These are phyloP conservation scores for Fraxinus ornus DNA, from an alignment of 305 asterid species.

Conservation along the genomic window DNA sequence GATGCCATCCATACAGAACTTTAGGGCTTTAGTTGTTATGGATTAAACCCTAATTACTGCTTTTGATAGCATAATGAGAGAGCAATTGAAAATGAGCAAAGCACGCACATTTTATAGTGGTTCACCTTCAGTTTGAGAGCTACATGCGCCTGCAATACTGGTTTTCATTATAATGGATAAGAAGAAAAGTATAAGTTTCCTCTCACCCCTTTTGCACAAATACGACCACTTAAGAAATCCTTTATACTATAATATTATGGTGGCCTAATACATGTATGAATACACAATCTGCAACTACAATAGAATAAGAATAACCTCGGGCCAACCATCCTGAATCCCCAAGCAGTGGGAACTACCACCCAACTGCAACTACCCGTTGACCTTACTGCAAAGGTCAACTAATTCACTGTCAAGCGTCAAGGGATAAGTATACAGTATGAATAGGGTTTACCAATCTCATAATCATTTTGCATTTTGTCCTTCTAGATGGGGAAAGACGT, in stretches of 20 bases:
- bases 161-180: neutral
- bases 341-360: neutral
- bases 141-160: neutral
- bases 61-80: neutral
- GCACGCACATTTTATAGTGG: neutral
- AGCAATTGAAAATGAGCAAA: neutral
- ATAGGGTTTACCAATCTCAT: slow-evolving; percentile 3
- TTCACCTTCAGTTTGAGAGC: neutral
- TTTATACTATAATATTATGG: neutral
- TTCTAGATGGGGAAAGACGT: slow-evolving; percentile 89
- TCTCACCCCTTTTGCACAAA: neutral
- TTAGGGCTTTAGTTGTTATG: neutral
- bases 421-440: neutral
- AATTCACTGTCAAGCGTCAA: no score
- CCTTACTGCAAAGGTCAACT: no score
- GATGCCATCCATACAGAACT: neutral
- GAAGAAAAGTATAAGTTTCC: no score
- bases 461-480: slow-evolving; percentile 8
- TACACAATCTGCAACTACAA: neutral
- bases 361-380: neutral
- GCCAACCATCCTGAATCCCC: neutral
- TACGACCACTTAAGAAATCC: neutral
- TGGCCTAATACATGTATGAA: neutral
- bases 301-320: neutral
- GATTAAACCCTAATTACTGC: neutral